Evolutionary conservation across 305 asterid species (phyloP).

Genomic region (Solanum hybrid): DNA sequence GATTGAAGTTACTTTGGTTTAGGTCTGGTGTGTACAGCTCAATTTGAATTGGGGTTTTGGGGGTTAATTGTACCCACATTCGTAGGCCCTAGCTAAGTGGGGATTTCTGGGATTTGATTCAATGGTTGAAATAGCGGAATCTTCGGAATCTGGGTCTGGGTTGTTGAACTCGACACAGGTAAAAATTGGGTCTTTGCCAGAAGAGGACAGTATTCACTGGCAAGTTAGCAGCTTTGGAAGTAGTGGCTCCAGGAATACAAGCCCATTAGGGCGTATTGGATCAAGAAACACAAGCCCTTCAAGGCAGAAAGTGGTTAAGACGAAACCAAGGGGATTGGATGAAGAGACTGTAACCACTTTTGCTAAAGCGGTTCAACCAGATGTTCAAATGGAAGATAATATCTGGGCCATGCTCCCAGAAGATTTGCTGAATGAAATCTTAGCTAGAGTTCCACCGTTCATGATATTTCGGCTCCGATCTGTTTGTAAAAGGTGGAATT

Average conservation of each 20-base stretch:
- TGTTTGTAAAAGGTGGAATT: slow-evolving; percentile 95
- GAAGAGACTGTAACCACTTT: slow-evolving; percentile 76
- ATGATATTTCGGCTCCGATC: slow-evolving; percentile 86
- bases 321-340: slow-evolving; percentile 91
- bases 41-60: neutral
- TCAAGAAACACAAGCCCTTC: slow-evolving; percentile 93
- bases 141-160: slow-evolving; percentile 51
- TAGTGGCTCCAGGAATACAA: slow-evolving; percentile 64
- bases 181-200: slow-evolving; percentile 42
- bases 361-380: slow-evolving; percentile 54
- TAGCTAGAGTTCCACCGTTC: slow-evolving; percentile 94
- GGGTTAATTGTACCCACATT: neutral
- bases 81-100: neutral
- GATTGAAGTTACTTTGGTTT: neutral
- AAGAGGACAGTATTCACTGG: slow-evolving; percentile 50
- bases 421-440: slow-evolving; percentile 78
- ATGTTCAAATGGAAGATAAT: slow-evolving; percentile 88
- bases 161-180: slow-evolving; percentile 32
- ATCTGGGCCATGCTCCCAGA: slow-evolving; percentile 98
- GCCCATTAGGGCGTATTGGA: slow-evolving; percentile 67
- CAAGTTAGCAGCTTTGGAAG: slow-evolving; percentile 50
- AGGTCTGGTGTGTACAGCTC: neutral
- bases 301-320: slow-evolving; percentile 59
- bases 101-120: slow-evolving; percentile 5
- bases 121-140: slow-evolving; percentile 45